Evolutionary conservation across 2,329 filamentous ascomycete species (phyloP).

Genomic region (Fusarium nanum): DNA sequence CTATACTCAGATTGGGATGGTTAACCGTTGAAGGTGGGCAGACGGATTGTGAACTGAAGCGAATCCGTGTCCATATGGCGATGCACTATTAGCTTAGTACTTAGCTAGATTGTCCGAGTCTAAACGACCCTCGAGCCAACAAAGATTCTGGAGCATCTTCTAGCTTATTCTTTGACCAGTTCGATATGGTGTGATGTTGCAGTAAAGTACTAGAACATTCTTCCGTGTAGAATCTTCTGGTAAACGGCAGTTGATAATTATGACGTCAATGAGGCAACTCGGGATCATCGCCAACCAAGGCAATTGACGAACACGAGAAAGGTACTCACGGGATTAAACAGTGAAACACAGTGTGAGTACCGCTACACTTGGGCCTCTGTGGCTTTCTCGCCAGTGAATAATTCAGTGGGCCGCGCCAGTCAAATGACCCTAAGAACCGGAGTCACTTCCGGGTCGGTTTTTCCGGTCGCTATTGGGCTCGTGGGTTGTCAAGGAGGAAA

Average conservation of each 20-base stretch:
- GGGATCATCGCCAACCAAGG: constrained; percentile 16
- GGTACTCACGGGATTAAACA: neutral
- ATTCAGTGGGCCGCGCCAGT: neutral
- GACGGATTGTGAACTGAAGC: neutral
- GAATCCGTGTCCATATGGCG: neutral
- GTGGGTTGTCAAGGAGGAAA: constrained; percentile 38
- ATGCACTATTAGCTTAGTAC: neutral
- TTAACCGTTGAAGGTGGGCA: neutral
- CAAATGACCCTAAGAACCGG: neutral
- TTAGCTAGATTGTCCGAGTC: neutral
- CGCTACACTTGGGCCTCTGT: neutral
- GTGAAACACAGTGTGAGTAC: constrained; percentile 10
- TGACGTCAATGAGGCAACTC: constrained; percentile 46
- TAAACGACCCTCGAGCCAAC: neutral
- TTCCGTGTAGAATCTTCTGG: constrained; percentile 24
- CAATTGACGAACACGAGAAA: neutral
- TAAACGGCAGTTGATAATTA: neutral
- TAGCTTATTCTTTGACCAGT: neutral
- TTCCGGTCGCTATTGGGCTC: neutral
- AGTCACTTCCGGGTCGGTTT: neutral
- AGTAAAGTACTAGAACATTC: neutral
- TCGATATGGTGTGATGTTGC: neutral
- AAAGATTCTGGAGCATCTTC: neutral
- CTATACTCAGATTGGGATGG: constrained; percentile 11
- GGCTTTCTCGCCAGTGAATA: neutral